phyloP scores from a whole-genome alignment of 2,329 filamentous ascomycete species.

The Alternaria sp. region DNA sequence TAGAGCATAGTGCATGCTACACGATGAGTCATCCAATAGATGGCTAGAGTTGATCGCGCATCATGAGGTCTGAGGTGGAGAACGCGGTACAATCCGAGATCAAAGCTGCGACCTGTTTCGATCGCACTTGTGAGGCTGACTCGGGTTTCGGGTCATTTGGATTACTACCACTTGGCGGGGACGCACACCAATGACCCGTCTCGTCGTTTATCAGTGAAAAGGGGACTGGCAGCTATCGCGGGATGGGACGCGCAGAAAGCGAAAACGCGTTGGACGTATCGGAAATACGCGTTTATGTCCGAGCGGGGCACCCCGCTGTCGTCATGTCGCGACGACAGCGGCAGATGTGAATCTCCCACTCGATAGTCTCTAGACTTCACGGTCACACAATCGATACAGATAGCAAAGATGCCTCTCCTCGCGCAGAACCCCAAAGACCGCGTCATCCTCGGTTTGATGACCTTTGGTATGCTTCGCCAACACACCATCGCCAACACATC shows the following conservation, averaged over 20 bases:
- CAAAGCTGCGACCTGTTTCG: background rate
- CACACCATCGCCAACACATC: background rate
- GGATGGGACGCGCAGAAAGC: background rate
- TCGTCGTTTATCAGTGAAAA: background rate
- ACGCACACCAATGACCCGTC: background rate
- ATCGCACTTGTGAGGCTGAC: background rate
- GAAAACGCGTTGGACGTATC: background rate
- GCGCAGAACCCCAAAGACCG: constrained; percentile 64
- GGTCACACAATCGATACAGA: background rate
- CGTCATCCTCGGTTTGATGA: constrained; percentile 87
- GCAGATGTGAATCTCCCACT: background rate
- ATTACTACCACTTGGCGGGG: constrained; percentile 6
- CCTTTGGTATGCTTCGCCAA: constrained; percentile 64
- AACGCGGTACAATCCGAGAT: constrained; percentile 3
- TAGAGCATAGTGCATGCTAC: background rate
- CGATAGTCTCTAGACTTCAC: background rate
- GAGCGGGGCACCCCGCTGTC: constrained; percentile 26
- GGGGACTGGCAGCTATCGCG: background rate
- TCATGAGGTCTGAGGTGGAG: background rate
- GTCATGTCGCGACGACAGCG: constrained; percentile 16
- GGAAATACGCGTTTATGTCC: constrained; percentile 9
- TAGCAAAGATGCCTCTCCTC: constrained; percentile 37
- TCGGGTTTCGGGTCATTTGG: background rate
- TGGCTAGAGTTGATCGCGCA: background rate
- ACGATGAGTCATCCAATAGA: background rate